phyloP scores from a whole-genome alignment of 768 basidiomycete genomes.

The Glaciozyma martinii region DNA sequence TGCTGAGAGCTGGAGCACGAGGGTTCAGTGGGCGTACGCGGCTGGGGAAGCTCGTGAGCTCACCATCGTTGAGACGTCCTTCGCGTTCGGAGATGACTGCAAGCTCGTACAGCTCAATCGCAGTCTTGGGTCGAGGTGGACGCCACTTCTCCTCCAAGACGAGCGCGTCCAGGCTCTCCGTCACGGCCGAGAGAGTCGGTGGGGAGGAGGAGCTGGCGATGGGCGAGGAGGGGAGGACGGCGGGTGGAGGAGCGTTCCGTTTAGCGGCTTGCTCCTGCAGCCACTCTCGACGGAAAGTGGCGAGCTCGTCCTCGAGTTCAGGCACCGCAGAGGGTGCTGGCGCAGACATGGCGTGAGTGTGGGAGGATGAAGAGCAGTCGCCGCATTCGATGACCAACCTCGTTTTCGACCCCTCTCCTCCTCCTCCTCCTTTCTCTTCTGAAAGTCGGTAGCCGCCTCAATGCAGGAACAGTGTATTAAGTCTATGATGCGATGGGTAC shows the following conservation, averaged over 20 bases:
- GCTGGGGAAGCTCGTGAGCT: not conserved
- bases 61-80: slow-evolving; percentile 31
- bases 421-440: too few relatives aligned
- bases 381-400: too few relatives aligned
- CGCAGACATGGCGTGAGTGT: not conserved
- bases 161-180: not conserved
- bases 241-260: not conserved
- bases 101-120: slow-evolving; percentile 30
- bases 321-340: not conserved
- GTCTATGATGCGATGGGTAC: too few relatives aligned
- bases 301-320: slow-evolving; percentile 24
- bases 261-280: not conserved
- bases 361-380: too few relatives aligned
- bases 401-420: too few relatives aligned
- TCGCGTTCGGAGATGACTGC: slow-evolving; percentile 30
- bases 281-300: slow-evolving; percentile 18
- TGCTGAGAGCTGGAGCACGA: not conserved
- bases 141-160: not conserved
- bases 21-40: not conserved
- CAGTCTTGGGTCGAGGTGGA: slow-evolving; percentile 11
- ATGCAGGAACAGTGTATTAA: too few relatives aligned
- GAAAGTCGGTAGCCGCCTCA: too few relatives aligned
- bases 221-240: not conserved
- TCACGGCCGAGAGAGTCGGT: not conserved
- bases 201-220: not conserved